Conservation (phyloP, 2,329 filamentous ascomycete genomes). For the Gaeumannomyces tritici region DNA sequence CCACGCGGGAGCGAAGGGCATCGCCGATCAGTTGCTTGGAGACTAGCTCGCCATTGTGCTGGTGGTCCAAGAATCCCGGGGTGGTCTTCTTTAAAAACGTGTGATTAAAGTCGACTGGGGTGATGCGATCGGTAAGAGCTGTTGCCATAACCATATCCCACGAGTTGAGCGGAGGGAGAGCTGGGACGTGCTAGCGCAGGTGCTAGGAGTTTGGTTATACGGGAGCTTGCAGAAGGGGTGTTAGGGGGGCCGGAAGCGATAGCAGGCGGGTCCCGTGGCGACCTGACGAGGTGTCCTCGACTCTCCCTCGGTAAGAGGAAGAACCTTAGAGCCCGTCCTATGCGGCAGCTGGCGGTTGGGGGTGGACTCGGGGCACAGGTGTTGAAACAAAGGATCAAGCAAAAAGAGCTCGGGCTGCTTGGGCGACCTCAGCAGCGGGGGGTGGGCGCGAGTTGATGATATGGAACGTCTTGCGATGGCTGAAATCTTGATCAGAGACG, state of each 20-base stretch:
- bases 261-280: slow-evolving; percentile 82
- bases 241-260: slow-evolving; percentile 96
- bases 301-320: slow-evolving; percentile 99
- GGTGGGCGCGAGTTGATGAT: slow-evolving; percentile 58
- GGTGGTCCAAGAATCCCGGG: slow-evolving; percentile 20
- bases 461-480: slow-evolving; percentile 52
- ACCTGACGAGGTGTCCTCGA: slow-evolving; percentile 96
- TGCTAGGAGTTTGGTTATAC: slow-evolving; percentile 3
- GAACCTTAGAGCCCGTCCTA: slow-evolving; percentile 96
- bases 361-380: slow-evolving; percentile 43
- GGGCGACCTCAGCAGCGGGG: slow-evolving; percentile 39
- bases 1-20: slow-evolving; percentile 77
- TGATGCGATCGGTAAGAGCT: slow-evolving; percentile 44
- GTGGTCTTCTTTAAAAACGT: slow-evolving; percentile 33
- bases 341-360: slow-evolving; percentile 91
- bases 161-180: slow-evolving; percentile 6
- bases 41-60: slow-evolving; percentile 31
- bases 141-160: slow-evolving; percentile 59
- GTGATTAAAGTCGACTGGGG: slow-evolving; percentile 35
- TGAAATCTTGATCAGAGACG: slow-evolving; percentile 62
- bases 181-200: slow-evolving; percentile 3
- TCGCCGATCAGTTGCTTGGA: slow-evolving; percentile 79
- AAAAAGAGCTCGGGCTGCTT: slow-evolving; percentile 39
- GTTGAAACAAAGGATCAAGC: slow-evolving; percentile 35
- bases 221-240: slow-evolving; percentile 23